Conservation (phyloP, 441 rosid genomes). For the Pelargonium citronellum region DNA sequence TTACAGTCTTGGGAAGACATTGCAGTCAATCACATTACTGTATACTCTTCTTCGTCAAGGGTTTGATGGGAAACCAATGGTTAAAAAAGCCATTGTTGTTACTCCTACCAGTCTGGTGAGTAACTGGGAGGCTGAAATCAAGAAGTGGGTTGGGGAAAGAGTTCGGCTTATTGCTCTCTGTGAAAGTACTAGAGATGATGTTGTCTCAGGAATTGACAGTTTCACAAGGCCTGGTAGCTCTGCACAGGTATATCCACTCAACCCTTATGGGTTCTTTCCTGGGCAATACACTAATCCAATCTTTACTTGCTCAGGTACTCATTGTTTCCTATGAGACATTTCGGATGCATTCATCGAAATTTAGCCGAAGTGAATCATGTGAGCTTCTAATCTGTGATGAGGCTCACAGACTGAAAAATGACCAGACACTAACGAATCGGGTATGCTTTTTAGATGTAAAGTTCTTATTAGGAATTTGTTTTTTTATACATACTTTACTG, state of each 20-base stretch:
- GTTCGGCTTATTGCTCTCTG: constrained; percentile 85
- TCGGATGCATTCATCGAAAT: constrained; percentile 90
- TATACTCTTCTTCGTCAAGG: constrained; percentile 90
- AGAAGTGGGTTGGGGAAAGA: constrained; percentile 91
- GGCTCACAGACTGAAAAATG: constrained; percentile 97
- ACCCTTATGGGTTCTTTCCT: constrained; percentile 15
- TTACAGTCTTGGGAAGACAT: constrained; percentile 92
- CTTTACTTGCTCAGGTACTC: constrained; percentile 48
- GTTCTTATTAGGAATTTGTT: constrained; percentile 16
- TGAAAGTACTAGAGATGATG: constrained; percentile 93
- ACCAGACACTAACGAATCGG: constrained; percentile 89
- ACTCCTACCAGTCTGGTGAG: constrained; percentile 99
- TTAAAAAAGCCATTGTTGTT: constrained; percentile 81
- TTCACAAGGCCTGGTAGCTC: constrained; percentile 56
- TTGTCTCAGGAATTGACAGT: constrained; percentile 75
- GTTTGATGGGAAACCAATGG: constrained; percentile 90
- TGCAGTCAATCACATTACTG: constrained; percentile 87
- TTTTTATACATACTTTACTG: constrained; percentile 7
- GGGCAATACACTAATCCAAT: constrained; percentile 26
- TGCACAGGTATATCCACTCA: constrained; percentile 57
- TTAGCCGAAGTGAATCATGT: constrained; percentile 68
- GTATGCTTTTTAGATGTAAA: constrained; percentile 35
- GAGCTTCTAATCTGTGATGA: constrained; percentile 97
- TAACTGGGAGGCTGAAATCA: constrained; percentile 97
- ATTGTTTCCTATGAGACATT: constrained; percentile 97